Evolutionary conservation across 2,329 filamentous ascomycete genomes (phyloP).

Genomic region (Xylariaceae sp.): DNA sequence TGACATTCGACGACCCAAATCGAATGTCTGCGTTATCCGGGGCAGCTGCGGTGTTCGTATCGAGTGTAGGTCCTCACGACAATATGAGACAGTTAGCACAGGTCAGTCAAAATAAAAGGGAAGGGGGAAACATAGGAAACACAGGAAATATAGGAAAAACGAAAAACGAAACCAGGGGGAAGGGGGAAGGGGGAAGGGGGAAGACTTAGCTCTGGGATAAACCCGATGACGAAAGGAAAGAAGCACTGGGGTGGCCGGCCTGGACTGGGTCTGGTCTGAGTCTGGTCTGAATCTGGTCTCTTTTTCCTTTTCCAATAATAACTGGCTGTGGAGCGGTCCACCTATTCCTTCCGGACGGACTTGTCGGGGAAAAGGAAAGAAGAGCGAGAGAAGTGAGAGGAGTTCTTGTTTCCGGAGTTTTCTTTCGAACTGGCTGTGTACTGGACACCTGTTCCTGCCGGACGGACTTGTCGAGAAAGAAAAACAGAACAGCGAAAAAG

Average conservation of each 20-base stretch:
- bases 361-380: too few relatives aligned
- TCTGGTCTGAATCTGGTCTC: background rate
- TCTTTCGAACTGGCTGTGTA: too few relatives aligned
- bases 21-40: constrained; percentile 1
- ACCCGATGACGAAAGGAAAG: background rate
- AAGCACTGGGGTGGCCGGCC: background rate
- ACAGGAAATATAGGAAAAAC: background rate
- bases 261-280: background rate
- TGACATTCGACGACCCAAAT: background rate
- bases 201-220: background rate
- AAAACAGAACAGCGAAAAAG: too few relatives aligned
- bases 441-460: too few relatives aligned
- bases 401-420: too few relatives aligned
- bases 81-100: background rate
- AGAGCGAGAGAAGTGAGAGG: too few relatives aligned
- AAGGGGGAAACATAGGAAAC: too few relatives aligned
- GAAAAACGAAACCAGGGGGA: background rate
- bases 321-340: too few relatives aligned
- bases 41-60: constrained; percentile 6
- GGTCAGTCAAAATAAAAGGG: background rate
- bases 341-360: too few relatives aligned
- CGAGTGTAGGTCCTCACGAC: background rate
- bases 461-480: too few relatives aligned
- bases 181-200: background rate
- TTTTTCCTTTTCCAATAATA: too few relatives aligned